Evolutionary conservation across 441 rosid genomes (phyloP).

Genomic region (Gossypium lobatum): DNA sequence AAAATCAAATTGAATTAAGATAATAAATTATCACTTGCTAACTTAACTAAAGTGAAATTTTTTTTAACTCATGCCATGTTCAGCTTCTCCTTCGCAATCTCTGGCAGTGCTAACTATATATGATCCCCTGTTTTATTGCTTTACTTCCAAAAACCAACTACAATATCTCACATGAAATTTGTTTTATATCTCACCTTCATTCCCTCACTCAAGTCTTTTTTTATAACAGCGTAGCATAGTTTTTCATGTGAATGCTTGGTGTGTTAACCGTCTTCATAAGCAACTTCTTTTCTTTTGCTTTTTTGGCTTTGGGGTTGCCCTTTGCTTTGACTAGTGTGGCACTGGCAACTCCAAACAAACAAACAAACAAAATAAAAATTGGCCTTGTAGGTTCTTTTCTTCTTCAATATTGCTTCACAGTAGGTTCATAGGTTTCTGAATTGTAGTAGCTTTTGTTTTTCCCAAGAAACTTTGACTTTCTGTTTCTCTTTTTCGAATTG

Average conservation of each 20-base stretch:
- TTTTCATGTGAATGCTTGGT: background rate
- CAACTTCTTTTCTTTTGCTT: background rate
- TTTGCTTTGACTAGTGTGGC: background rate
- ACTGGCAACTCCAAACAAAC: conserved; percentile 2
- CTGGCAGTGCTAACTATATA: conserved; percentile 17
- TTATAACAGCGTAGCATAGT: background rate
- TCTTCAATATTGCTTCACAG: conserved; percentile 10
- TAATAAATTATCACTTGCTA: too few species aligned
- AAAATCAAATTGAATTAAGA: too few species aligned
- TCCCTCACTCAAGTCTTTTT: background rate
- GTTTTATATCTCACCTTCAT: background rate
- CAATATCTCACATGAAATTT: conserved; percentile 5
- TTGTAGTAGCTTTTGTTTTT: conserved; percentile 12
- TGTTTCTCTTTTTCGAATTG: background rate
- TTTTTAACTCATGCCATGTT: background rate
- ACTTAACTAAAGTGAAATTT: too few species aligned
- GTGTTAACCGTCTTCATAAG: background rate
- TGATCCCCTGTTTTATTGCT: conserved; percentile 21
- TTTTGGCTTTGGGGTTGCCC: background rate
- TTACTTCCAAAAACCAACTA: background rate
- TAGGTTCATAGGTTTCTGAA: background rate
- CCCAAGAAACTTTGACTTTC: conserved; percentile 21
- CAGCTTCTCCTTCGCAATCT: background rate
- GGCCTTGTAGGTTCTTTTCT: conserved; percentile 8
- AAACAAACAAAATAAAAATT: background rate